Conservation (phyloP, 257 asterid species). For the Thymus quinquecostatus region DNA sequence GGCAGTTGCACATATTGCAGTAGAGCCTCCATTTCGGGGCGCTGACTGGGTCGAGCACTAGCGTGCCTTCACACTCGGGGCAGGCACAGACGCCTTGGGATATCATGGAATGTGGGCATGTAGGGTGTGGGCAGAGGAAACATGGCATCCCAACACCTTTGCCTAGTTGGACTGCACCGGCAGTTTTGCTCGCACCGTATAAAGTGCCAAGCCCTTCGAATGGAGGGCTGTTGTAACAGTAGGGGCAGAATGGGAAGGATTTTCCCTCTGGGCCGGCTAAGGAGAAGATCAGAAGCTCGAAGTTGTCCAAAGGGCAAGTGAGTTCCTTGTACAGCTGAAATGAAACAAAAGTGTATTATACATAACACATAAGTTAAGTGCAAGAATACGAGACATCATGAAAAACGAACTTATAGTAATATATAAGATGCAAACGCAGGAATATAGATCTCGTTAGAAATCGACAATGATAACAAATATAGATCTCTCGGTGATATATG, state of each 20-base stretch:
- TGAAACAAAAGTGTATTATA: slow-evolving; percentile 1
- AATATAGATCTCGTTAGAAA: too few species aligned
- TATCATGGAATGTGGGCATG: slow-evolving; percentile 81
- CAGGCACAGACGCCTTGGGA: slow-evolving; percentile 93
- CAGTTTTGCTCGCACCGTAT: slow-evolving; percentile 64
- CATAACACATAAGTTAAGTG: too few species aligned
- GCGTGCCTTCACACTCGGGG: slow-evolving; percentile 88
- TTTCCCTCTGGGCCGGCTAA: slow-evolving; percentile 89
- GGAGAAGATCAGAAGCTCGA: slow-evolving; percentile 77
- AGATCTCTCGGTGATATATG: not conserved
- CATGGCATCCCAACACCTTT: slow-evolving; percentile 98
- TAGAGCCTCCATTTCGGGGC: slow-evolving; percentile 89
- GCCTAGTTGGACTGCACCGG: slow-evolving; percentile 50
- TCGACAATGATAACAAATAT: not conserved
- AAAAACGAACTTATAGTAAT: not conserved
- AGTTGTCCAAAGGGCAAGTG: slow-evolving; percentile 87
- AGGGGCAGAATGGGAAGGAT: slow-evolving; percentile 86
- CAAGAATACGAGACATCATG: too few species aligned
- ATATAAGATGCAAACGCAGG: not conserved
- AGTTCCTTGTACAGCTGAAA: slow-evolving; percentile 92
- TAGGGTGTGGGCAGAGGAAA: slow-evolving; percentile 91
- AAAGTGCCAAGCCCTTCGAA: slow-evolving; percentile 71
- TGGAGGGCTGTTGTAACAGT: slow-evolving; percentile 87
- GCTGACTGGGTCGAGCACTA: slow-evolving; percentile 86
- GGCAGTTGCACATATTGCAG: slow-evolving; percentile 90